Base-by-base conservation (phyloP, 257 asterid species). In the Solanum microdontum region DNA sequence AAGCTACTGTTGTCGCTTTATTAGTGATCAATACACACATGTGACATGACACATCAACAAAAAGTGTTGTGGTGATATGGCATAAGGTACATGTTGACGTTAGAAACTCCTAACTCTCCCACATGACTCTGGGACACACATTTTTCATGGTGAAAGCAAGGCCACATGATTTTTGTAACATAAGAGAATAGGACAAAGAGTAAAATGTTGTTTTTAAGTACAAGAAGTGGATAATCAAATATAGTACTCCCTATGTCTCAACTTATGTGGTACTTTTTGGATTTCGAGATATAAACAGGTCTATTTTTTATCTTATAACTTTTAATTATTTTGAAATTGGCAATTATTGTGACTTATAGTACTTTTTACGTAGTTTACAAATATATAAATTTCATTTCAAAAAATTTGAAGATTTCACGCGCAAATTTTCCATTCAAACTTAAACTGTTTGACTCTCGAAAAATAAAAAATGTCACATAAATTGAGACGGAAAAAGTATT, bases 251-350 rank as follows among this genome's bases (percentile, higher is more conserved):
- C 6, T 12, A 0, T 0, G 7, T 12, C 7, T 45, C 7, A 45
- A 45, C 13, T 45, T 45, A 45, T 13, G 58, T 45, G 19, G 7
- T 2, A 43, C 1, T 43, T 43, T 43, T 43, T 0, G 2, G 0
- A 45, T 45, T 12, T 45, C 0, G 1, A 45, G 0, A 45, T 45
- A 1, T 0, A 45, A 45, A 45, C 0, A 45, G 0, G 0, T 45
- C 1, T 45, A 13, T 45, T 4, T 45, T 45, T 45, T 4, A 13
- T 13, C 1, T 2, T 12, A 45, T 45, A 43, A 1, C 19, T 13
- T 45, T 45, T 45, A 45, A 13, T 13, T 45, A 45, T 45, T 45
- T 45, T 45, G n/a, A 6, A 45, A 45, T 45, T 45, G 58, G 0
- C 1, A 45, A 45, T 45, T 45, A 45, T 45, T 45, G 58, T 45